These are phyloP conservation scores for Neurospora sp. DNA, from an alignment of 495 filamentous ascomycete genomes.

Conservation along the genomic window DNA sequence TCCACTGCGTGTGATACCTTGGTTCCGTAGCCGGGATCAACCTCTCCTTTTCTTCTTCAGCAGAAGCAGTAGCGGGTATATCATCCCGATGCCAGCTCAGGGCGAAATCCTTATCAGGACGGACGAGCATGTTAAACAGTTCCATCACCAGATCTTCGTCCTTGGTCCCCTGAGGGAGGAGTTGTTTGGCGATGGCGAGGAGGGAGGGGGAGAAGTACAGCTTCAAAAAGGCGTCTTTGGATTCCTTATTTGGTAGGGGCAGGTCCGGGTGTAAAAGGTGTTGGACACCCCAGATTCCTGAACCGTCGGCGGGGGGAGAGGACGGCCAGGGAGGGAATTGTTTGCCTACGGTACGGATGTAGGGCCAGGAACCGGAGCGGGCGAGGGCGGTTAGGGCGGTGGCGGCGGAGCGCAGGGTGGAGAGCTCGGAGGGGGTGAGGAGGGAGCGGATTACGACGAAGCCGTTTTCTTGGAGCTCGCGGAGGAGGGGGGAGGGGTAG, in stretches of 20 bases:
- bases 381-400: slow-evolving; percentile 44
- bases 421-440: slow-evolving; percentile 17
- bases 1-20: slow-evolving; percentile 63
- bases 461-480: slow-evolving; percentile 22
- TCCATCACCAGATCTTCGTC: slow-evolving; percentile 57
- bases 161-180: slow-evolving; percentile 27
- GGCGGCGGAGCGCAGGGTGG: slow-evolving; percentile 44
- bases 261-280: slow-evolving; percentile 67
- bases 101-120: slow-evolving; percentile 51
- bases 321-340: slow-evolving; percentile 76
- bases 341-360: slow-evolving; percentile 73
- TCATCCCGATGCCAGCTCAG: slow-evolving; percentile 75
- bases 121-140: slow-evolving; percentile 68
- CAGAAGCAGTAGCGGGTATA: slow-evolving; percentile 48
- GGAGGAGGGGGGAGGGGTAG: slow-evolving; percentile 14
- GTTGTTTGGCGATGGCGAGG: slow-evolving; percentile 43
- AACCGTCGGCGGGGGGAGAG: slow-evolving; percentile 27
- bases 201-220: slow-evolving; percentile 58
- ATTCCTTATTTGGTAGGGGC: slow-evolving; percentile 16
- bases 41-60: slow-evolving; percentile 44
- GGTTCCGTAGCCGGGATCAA: slow-evolving; percentile 29
- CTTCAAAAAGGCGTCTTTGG: slow-evolving; percentile 42
- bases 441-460: slow-evolving; percentile 29
- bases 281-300: slow-evolving; percentile 79
- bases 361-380: slow-evolving; percentile 57